These are phyloP conservation scores for Nakaseomyces uthaithaninus DNA, from an alignment of 1,139 yeast genomes.

Conservation along the genomic window DNA sequence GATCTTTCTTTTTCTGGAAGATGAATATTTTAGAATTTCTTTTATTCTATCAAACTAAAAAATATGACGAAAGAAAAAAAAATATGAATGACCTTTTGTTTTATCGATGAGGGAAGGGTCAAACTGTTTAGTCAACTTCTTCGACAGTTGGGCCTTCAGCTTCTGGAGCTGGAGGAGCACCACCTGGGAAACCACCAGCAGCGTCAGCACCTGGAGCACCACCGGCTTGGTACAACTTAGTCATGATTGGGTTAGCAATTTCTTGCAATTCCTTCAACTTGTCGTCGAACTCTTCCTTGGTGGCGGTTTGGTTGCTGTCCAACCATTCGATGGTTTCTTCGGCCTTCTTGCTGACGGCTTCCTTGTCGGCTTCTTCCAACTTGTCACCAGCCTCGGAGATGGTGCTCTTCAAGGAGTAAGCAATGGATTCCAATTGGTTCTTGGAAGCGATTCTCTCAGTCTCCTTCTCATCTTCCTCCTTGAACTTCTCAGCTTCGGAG, in stretches of 20 bases:
- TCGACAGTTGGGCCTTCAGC: constrained; percentile 88
- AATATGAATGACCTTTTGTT: neutral
- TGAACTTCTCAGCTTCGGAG: constrained; percentile 79
- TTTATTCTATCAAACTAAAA: constrained; percentile 6
- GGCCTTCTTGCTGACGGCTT: constrained; percentile 72
- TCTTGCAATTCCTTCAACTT: constrained; percentile 91
- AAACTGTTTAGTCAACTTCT: constrained; percentile 67
- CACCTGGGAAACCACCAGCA: constrained; percentile 62
- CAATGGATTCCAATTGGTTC: constrained; percentile 88
- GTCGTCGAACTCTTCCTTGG: constrained; percentile 80
- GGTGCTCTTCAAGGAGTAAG: constrained; percentile 82
- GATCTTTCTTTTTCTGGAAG: neutral
- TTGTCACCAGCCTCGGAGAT: constrained; percentile 74
- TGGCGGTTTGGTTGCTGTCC: constrained; percentile 79
- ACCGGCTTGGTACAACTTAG: constrained; percentile 80
- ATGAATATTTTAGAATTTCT: constrained; percentile 7
- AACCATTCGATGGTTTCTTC: constrained; percentile 83
- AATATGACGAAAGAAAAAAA: constrained; percentile 8
- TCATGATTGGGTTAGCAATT: constrained; percentile 88
- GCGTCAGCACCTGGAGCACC: constrained; percentile 54
- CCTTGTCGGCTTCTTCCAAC: constrained; percentile 72
- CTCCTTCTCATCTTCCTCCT: constrained; percentile 79
- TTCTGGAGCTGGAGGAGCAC: constrained; percentile 59
- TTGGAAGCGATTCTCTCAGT: constrained; percentile 69
- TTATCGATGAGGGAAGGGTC: no score